Base-by-base conservation (phyloP, 192 early-diverging fungal species). In the Radiomyces spectabilis region DNA sequence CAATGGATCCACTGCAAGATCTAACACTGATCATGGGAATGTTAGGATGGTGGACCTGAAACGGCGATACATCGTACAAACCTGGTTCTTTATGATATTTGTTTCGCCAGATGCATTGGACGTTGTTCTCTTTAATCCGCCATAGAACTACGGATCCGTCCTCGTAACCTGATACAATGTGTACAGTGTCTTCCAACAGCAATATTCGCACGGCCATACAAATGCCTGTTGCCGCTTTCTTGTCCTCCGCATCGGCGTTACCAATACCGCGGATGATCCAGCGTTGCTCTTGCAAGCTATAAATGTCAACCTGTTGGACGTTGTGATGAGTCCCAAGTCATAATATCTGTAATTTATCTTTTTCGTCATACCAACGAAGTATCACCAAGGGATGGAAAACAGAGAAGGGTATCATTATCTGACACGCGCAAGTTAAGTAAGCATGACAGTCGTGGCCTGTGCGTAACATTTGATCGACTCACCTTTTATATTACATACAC, bases 271-370 rank as follows among this genome's bases (percentile, higher is more conserved):
- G 37, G 1, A 49, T 31, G 2, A 46, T 19, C 18, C 53, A 46
- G 15, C 18, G 40, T 41, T 59, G 55, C 9, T 33, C 4, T 10
- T 30, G 19, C 1, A 69, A 18, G 41, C 58, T 46, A 39, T 51
- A 69, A 15, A 69, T 53, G 54, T 69, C 61, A 12, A 69, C 37
- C 67, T 69, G n/a, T n/a, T n/a, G n/a, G n/a, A n/a, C n/a, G n/a
- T n/a, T n/a, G n/a, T n/a, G n/a, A n/a, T n/a, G 44, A 46, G 30
- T 42, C 15, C 19, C 8, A 45, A 39, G 25, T 29, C 2, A 29
- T 26, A 42, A 19, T 13, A 41, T n/a, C 15, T 4, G 1, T 24
- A 7, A 21, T 3, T n/a, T n/a, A 16, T 25, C 22, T 43, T 10
- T 30, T 40, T 30, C 1, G 1, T 22, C 40, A 37, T 53, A 68